Evolutionary conservation across 202 grass and related monocot species (phyloP), one percentile per base, ranked within the genome.

Genomic region (Schoenoplectus triqueter): DNA sequence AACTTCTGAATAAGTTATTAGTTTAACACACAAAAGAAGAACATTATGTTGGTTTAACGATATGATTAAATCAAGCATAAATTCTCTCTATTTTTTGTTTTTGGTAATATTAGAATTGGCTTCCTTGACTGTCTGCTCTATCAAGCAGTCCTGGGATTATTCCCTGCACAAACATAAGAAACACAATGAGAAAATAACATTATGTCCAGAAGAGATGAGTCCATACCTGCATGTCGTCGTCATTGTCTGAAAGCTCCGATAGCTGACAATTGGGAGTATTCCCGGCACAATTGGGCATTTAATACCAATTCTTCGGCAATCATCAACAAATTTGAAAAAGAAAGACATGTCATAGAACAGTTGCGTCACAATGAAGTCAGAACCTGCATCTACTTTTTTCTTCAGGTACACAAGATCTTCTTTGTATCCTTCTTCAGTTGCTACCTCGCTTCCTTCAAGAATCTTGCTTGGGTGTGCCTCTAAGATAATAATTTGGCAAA

Each of bases 391-490:
- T 13, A 87, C 65, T 51, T 87, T 87, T 62, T 62, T 74, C 85
- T 87, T 87, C 2, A 87, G 64, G 54, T 87, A 87, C 52, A 62
- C 51, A 41, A 82, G 78, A 54, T 87, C 85, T 59, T 81, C 79
- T 81, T 87, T 65, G 64, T 87, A 87, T 15, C 85, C 85, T 51
- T 82, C 75, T 51, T 81, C 66, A 0, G 85, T 87, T 4, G 85
- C 85, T 8, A 87, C 64, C 48, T 87, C 78, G 4, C 64, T 82
- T 59, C 85, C 85, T n/a, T 87, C 85, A 1, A 66, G 78, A 10
- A 87, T 87, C 65, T 87, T 87, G 11, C 45, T 61, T 49, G 85
- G 85, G 8, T 87, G 85, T 20, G 85, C 85, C 85, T 87, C 85
- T 87, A 48, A 39, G 11, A 82, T 71, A 69, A 57, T 9, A 57